Evolutionary conservation across 805 yeast species (phyloP).

Genomic region (Candida alai): DNA sequence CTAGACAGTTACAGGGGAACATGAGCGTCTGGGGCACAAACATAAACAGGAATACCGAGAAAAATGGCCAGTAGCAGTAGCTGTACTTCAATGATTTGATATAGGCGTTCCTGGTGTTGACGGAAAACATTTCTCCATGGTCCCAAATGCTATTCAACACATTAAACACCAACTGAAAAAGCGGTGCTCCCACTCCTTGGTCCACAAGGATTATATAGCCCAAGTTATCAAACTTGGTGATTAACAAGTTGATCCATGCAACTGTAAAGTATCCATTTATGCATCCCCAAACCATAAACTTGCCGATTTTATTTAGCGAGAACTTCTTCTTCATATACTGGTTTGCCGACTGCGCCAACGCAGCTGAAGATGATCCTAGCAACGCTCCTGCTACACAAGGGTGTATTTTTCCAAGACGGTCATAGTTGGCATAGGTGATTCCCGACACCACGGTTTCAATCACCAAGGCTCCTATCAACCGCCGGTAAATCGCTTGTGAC

Average conservation of each 20-base stretch:
- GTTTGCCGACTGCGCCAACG: slow-evolving; percentile 39
- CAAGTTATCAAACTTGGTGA: slow-evolving; percentile 31
- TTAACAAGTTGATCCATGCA: slow-evolving; percentile 51
- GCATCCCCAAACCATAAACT: slow-evolving; percentile 58
- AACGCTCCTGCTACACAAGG: slow-evolving; percentile 35
- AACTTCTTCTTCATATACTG: slow-evolving; percentile 32
- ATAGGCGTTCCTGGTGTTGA: slow-evolving; percentile 33
- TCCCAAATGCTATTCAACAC: slow-evolving; percentile 56
- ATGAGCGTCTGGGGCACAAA: slow-evolving; percentile 46
- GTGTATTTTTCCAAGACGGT: slow-evolving; percentile 15
- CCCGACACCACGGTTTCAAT: slow-evolving; percentile 25
- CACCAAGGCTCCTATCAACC: slow-evolving; percentile 20
- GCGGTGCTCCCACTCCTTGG: slow-evolving; percentile 52
- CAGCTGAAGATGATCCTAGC: slow-evolving; percentile 38
- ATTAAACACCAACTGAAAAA: slow-evolving; percentile 50
- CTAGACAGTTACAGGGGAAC: slow-evolving; percentile 57
- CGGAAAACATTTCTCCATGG: slow-evolving; percentile 32
- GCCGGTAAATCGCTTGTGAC: slow-evolving; percentile 6
- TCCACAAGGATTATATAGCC: slow-evolving; percentile 45
- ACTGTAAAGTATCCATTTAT: slow-evolving; percentile 54
- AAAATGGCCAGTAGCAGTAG: slow-evolving; percentile 57
- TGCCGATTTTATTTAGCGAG: slow-evolving; percentile 29
- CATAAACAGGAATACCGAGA: slow-evolving; percentile 48
- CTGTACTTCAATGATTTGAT: slow-evolving; percentile 48
- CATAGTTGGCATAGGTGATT: slow-evolving; percentile 28